These are phyloP conservation scores for Colletotrichum plurivorum DNA, from an alignment of 2,329 filamentous ascomycete genomes.

Conservation along the genomic window DNA sequence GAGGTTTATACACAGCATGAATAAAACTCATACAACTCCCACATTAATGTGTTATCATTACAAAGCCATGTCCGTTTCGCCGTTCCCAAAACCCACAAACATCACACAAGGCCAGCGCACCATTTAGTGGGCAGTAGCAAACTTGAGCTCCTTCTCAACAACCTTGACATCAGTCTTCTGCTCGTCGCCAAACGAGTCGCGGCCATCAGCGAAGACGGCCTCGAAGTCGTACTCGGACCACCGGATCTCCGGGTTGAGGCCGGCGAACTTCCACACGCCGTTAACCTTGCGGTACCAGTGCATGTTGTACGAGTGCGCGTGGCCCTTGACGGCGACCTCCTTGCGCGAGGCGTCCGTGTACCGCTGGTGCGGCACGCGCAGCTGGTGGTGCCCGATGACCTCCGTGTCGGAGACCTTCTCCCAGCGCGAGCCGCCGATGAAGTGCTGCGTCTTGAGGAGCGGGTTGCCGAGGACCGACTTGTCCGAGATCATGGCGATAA, in stretches of 20 bases:
- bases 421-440: conserved; percentile 72
- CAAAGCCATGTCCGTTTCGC: not conserved
- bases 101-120: not conserved
- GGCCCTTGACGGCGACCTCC: conserved; percentile 70
- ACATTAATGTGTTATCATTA: not conserved
- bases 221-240: conserved; percentile 73
- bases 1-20: not conserved
- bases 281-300: conserved; percentile 71
- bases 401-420: conserved; percentile 70
- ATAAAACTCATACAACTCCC: not conserved
- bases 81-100: not conserved
- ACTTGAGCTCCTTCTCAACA: conserved; percentile 35
- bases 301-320: conserved; percentile 70
- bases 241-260: conserved; percentile 67
- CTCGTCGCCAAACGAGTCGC: conserved; percentile 35
- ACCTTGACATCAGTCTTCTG: conserved; percentile 28
- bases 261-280: conserved; percentile 74
- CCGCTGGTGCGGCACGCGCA: conserved; percentile 73
- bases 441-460: conserved; percentile 75
- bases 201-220: conserved; percentile 59
- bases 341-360: conserved; percentile 66
- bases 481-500: conserved; percentile 71
- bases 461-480: conserved; percentile 72
- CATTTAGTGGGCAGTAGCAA: conserved; percentile 20
- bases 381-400: conserved; percentile 72